phyloP scores from a whole-genome alignment of 805 yeast genomes.

The Wickerhamiella vanderwaltii region DNA sequence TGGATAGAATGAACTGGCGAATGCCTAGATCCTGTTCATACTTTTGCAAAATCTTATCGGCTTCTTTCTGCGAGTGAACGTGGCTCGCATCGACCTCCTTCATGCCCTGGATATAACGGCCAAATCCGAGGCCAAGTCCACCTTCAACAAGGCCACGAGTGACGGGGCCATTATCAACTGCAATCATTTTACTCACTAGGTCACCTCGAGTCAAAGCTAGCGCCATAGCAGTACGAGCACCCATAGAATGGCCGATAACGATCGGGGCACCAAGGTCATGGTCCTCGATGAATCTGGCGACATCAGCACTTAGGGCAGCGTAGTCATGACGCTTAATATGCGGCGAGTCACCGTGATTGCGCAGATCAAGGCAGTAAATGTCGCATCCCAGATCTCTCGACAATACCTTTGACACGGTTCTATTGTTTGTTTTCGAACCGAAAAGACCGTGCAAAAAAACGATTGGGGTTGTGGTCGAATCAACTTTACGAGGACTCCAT shows the following conservation, averaged over 20 bases:
- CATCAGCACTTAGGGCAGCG: conserved; percentile 72
- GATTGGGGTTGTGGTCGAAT: conserved; percentile 36
- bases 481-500: conserved; percentile 18
- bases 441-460: conserved; percentile 80
- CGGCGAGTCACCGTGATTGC: conserved; percentile 93
- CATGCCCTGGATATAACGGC: conserved; percentile 53
- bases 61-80: conserved; percentile 47
- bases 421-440: conserved; percentile 70
- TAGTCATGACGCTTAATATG: conserved; percentile 62
- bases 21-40: conserved; percentile 51
- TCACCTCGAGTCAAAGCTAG: conserved; percentile 56
- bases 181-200: conserved; percentile 46
- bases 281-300: conserved; percentile 53
- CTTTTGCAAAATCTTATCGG: conserved; percentile 47
- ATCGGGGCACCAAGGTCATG: conserved; percentile 28
- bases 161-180: conserved; percentile 88
- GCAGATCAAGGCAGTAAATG: conserved; percentile 42
- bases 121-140: conserved; percentile 49
- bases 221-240: conserved; percentile 91
- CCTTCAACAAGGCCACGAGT: too few species aligned
- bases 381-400: conserved; percentile 27
- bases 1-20: conserved; percentile 68
- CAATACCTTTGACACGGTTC: conserved; percentile 55
- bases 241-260: conserved; percentile 41
- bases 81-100: conserved; percentile 39